phyloP scores from a whole-genome alignment of 306 rosid species.

The Hylodesmum podocarpum region DNA sequence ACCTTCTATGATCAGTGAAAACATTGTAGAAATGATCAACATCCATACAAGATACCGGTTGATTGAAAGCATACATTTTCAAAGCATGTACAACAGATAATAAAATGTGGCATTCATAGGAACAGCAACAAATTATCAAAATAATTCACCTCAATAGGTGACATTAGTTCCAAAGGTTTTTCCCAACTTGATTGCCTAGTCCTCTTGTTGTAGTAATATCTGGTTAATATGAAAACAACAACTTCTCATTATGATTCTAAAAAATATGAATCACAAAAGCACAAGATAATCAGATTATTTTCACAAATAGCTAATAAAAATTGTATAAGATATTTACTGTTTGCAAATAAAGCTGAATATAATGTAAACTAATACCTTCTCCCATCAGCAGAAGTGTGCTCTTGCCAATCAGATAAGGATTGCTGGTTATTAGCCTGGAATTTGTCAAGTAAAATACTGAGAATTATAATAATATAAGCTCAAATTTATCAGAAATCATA shows the following conservation, averaged over 20 bases:
- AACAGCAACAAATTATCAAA: conserved; percentile 17
- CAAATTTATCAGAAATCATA: conserved; percentile 25
- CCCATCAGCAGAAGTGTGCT: conserved; percentile 85
- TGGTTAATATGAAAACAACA: conserved; percentile 35
- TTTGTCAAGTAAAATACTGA: conserved; percentile 28
- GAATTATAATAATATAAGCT: conserved; percentile 13
- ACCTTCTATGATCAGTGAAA: conserved; percentile 53
- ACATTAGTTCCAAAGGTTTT: conserved; percentile 93
- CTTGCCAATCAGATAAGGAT: conserved; percentile 95
- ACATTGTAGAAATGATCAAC: conserved; percentile 50
- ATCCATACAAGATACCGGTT: conserved; percentile 42
- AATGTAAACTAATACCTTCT: conserved; percentile 64
- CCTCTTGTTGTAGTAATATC: conserved; percentile 93
- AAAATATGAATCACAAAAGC: conserved; percentile 20
- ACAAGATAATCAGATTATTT: conserved; percentile 11
- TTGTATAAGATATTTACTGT: background rate
- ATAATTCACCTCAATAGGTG: conserved; percentile 89
- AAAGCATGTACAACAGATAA: conserved; percentile 34
- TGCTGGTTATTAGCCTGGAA: conserved; percentile 58
- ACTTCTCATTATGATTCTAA: background rate
- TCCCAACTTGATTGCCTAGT: conserved; percentile 97
- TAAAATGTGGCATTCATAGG: conserved; percentile 24
- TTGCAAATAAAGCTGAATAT: conserved; percentile 8
- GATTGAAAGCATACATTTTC: conserved; percentile 34
- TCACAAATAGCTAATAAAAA: background rate